A percentile compares a stretch with the other conserved stretches of the same genome.
These are phyloP conservation scores for Ceraceosorus guamensis DNA, from an alignment of 1,284 basidiomycete genomes.

Conservation along the genomic window DNA sequence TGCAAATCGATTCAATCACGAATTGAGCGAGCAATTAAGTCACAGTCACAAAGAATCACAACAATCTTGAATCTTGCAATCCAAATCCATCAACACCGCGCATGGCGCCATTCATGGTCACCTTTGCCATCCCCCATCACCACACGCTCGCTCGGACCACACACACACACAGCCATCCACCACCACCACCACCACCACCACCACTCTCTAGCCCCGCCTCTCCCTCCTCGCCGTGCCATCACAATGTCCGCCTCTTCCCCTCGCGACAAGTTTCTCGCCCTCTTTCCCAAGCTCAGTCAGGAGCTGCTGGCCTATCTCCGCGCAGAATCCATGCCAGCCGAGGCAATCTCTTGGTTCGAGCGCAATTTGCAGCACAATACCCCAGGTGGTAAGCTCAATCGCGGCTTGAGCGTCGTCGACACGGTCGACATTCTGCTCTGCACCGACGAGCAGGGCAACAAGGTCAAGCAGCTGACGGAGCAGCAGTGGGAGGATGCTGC, in stretches of 20 bases:
- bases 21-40: too few relatives aligned
- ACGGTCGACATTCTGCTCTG: constrained; percentile 71
- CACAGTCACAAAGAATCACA: too few relatives aligned
- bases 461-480: constrained; percentile 34
- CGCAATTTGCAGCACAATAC: constrained; percentile 76
- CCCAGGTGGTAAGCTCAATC: constrained; percentile 92
- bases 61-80: too few relatives aligned
- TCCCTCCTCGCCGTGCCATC: too few relatives aligned
- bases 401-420: constrained; percentile 89
- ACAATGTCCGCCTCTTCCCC: constrained; percentile 5
- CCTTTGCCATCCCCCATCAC: too few relatives aligned
- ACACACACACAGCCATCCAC: too few relatives aligned
- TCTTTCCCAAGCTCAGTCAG: constrained; percentile 56
- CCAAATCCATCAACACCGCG: too few relatives aligned
- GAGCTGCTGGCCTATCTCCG: constrained; percentile 62
- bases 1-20: too few relatives aligned
- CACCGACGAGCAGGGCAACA: constrained; percentile 55
- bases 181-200: too few relatives aligned
- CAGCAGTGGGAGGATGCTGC: constrained; percentile 80
- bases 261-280: constrained; percentile 52
- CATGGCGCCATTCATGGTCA: too few relatives aligned
- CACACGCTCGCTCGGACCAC: too few relatives aligned
- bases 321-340: constrained; percentile 60
- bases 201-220: too few relatives aligned
- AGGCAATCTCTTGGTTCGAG: constrained; percentile 73